phyloP scores from a whole-genome alignment of 768 basidiomycete species.

The Russula ochroleuca region DNA sequence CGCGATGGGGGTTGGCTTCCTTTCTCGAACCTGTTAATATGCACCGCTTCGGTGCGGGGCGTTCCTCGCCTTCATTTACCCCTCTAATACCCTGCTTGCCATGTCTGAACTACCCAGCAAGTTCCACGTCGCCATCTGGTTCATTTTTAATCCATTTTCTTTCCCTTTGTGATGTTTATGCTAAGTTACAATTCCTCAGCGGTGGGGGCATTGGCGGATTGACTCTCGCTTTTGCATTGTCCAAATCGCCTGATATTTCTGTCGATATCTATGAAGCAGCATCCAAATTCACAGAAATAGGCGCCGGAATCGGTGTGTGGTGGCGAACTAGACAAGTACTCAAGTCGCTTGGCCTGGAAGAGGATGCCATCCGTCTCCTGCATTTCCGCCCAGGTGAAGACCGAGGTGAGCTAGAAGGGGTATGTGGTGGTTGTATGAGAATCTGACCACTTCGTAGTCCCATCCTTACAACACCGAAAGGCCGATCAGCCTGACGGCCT shows the following conservation, averaged over 20 bases:
- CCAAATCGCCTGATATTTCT: slow-evolving; percentile 30
- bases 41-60: too few relatives aligned
- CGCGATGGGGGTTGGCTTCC: too few relatives aligned
- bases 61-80: background rate
- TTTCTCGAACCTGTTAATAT: too few relatives aligned
- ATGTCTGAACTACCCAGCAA: slow-evolving; percentile 13
- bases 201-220: slow-evolving; percentile 35
- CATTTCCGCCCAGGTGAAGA: slow-evolving; percentile 30
- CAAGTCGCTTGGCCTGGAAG: slow-evolving; percentile 30
- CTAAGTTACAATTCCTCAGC: slow-evolving; percentile 14
- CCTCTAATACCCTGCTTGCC: background rate
- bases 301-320: slow-evolving; percentile 38
- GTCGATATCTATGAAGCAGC: slow-evolving; percentile 38
- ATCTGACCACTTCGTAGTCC: slow-evolving; percentile 36
- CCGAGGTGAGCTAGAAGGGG: slow-evolving; percentile 2
- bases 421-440: background rate
- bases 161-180: background rate
- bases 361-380: slow-evolving; percentile 29
- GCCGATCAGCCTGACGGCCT: slow-evolving; percentile 54
- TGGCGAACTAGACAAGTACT: slow-evolving; percentile 35
- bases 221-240: slow-evolving; percentile 32
- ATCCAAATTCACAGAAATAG: slow-evolving; percentile 31
- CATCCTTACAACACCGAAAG: slow-evolving; percentile 53
- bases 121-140: slow-evolving; percentile 42
- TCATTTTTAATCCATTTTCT: slow-evolving; percentile 27